Evolutionary conservation across 768 basidiomycete genomes (phyloP).

Genomic region (Agaricus bisporus): DNA sequence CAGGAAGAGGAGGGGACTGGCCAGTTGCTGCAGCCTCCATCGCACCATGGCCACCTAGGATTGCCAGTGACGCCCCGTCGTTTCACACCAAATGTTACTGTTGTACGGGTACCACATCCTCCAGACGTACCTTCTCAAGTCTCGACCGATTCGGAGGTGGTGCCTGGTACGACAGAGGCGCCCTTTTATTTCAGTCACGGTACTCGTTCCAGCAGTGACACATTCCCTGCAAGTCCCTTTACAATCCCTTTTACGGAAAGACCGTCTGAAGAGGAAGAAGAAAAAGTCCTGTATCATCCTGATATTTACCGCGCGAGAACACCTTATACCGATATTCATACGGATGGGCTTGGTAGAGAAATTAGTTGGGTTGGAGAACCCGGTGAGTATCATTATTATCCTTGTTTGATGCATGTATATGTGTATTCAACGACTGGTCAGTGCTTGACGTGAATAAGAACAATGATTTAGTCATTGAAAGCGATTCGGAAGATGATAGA

Average conservation of each 20-base stretch:
- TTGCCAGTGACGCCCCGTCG: constrained; percentile 39
- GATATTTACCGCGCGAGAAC: constrained; percentile 46
- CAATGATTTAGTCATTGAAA: constrained; percentile 25
- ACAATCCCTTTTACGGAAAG: constrained; percentile 65
- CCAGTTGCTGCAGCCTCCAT: constrained; percentile 20
- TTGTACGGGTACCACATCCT: constrained; percentile 37
- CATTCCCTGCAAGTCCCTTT: constrained; percentile 66
- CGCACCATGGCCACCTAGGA: constrained; percentile 32
- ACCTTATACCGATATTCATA: constrained; percentile 20
- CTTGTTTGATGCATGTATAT: constrained; percentile 5
- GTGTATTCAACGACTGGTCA: constrained; percentile 17
- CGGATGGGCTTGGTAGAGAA: constrained; percentile 46
- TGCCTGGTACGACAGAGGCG: constrained; percentile 33
- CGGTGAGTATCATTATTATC: constrained; percentile 36
- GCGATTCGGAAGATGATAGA: constrained; percentile 56
- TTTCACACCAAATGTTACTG: constrained; percentile 23
- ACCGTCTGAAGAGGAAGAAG: constrained; percentile 56
- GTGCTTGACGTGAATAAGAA: constrained; percentile 28
- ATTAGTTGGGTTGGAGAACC: constrained; percentile 76
- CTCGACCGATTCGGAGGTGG: constrained; percentile 37
- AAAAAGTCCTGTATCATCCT: constrained; percentile 59
- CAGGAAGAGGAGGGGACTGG: neutral
- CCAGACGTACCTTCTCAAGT: constrained; percentile 48
- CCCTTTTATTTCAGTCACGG: constrained; percentile 43
- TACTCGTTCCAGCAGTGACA: constrained; percentile 50